A percentile compares a stretch with the other conserved stretches of the same genome.
phyloP scores from a whole-genome alignment of 106 monocot genomes.

The Chionographis japonica region DNA sequence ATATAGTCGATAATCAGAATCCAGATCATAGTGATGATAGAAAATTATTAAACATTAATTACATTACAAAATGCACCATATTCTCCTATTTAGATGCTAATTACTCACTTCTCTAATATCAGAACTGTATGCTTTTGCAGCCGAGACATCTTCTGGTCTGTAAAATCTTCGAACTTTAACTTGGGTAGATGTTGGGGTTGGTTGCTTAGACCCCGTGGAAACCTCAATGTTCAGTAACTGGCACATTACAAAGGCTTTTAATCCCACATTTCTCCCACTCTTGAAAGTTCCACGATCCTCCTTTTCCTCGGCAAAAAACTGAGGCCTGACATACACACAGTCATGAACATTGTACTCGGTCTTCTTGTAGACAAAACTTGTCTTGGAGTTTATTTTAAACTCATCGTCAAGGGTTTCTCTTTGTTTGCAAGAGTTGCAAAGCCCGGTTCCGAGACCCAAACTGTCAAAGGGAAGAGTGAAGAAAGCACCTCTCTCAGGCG shows the following conservation, averaged over 20 bases:
- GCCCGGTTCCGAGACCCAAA: slow-evolving; percentile 75
- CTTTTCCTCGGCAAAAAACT: slow-evolving; percentile 51
- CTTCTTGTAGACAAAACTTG: slow-evolving; percentile 56
- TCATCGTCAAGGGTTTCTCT: slow-evolving; percentile 32
- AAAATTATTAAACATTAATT: not conserved
- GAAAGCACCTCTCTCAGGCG: slow-evolving; percentile 87
- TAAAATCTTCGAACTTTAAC: slow-evolving; percentile 87
- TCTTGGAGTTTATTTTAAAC: slow-evolving; percentile 39
- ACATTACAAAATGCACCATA: not conserved
- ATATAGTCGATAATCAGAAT: slow-evolving; percentile 2
- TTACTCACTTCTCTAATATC: slow-evolving; percentile 87
- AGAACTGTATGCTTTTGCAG: slow-evolving; percentile 70
- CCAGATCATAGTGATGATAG: not conserved
- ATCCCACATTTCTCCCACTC: slow-evolving; percentile 80
- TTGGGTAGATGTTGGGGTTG: slow-evolving; percentile 29
- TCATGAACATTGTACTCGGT: slow-evolving; percentile 62
- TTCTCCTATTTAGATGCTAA: not conserved
- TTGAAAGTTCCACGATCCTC: slow-evolving; percentile 69
- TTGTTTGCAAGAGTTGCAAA: slow-evolving; percentile 69
- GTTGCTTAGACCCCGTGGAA: slow-evolving; percentile 30
- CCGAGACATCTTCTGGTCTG: slow-evolving; percentile 87
- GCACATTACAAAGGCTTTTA: slow-evolving; percentile 75
- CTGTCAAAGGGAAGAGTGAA: slow-evolving; percentile 44
- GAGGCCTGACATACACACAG: slow-evolving; percentile 66
- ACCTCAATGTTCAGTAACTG: slow-evolving; percentile 54